Evolutionary conservation across 139 green algal genomes (phyloP).

Genomic region (Tetraselmis striata): DNA sequence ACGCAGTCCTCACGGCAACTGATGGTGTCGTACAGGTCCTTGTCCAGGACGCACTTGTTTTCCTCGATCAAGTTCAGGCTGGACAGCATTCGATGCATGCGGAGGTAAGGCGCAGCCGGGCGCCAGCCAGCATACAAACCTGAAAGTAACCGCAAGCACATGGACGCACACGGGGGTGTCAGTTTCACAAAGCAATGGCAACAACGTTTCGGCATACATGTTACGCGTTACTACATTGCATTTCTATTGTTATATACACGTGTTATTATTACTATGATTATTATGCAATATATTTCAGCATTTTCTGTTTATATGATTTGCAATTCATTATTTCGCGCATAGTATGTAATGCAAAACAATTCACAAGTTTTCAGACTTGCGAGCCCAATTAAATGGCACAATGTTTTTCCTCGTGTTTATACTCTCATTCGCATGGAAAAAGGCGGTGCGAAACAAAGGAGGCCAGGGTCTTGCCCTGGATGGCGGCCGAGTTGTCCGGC

Average conservation of each 20-base stretch:
- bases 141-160: neutral
- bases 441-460: too few species aligned
- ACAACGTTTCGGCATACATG: too few species aligned
- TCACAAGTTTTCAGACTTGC: too few species aligned
- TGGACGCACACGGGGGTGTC: too few species aligned
- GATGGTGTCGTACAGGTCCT: neutral
- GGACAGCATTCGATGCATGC: neutral
- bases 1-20: neutral
- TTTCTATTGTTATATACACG: neutral
- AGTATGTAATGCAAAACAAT: too few species aligned
- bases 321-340: neutral
- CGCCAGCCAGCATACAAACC: neutral
- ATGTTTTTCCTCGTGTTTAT: too few species aligned
- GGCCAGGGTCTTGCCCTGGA: too few species aligned
- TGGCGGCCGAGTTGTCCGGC: too few species aligned
- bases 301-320: neutral
- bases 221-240: neutral
- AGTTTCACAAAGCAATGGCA: neutral
- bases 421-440: too few species aligned
- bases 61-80: neutral
- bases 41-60: neutral
- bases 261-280: too few species aligned
- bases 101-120: neutral
- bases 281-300: neutral
- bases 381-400: too few species aligned